Evolutionary conservation across 2,329 filamentous ascomycete genomes (phyloP).

Genomic region (Onygenales sp.): DNA sequence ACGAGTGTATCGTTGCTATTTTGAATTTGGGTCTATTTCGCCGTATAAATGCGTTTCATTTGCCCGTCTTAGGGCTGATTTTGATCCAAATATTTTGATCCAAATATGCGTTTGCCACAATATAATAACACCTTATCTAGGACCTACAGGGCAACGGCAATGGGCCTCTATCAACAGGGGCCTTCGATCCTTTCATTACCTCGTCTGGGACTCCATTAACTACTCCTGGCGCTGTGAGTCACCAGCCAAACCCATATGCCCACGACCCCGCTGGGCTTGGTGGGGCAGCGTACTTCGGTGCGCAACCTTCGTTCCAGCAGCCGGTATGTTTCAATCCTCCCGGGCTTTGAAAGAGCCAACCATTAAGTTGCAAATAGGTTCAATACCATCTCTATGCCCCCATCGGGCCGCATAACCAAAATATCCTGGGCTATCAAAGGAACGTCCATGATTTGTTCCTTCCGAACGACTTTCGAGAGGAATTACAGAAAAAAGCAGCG

Average conservation of each 20-base stretch:
- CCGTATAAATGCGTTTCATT: neutral
- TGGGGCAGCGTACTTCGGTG: constrained; percentile 57
- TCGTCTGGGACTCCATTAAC: constrained; percentile 41
- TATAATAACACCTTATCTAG: constrained; percentile 13
- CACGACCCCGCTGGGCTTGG: constrained; percentile 56
- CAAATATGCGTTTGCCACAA: neutral
- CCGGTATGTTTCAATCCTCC: constrained; percentile 41
- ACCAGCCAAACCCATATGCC: constrained; percentile 62
- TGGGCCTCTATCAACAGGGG: constrained; percentile 38
- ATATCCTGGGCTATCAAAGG: constrained; percentile 74
- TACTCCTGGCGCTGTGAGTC: constrained; percentile 33
- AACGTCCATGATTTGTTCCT: constrained; percentile 88
- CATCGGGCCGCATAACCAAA: constrained; percentile 70
- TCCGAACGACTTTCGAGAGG: constrained; percentile 74
- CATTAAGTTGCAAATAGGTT: constrained; percentile 40
- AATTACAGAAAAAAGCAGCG: constrained; percentile 79
- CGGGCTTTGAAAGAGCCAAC: neutral
- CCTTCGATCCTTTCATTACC: constrained; percentile 58
- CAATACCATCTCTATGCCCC: constrained; percentile 93
- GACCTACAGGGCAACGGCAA: constrained; percentile 40
- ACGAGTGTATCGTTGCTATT: constrained; percentile 10
- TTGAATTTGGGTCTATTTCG: neutral
- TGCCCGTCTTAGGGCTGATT: neutral
- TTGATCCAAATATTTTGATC: no score
- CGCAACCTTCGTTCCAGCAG: constrained; percentile 50